A percentile compares a stretch with the other conserved stretches of the same genome.
Conservation (phyloP, 2,329 filamentous ascomycete species). For the Stemphylium vesicarium region DNA sequence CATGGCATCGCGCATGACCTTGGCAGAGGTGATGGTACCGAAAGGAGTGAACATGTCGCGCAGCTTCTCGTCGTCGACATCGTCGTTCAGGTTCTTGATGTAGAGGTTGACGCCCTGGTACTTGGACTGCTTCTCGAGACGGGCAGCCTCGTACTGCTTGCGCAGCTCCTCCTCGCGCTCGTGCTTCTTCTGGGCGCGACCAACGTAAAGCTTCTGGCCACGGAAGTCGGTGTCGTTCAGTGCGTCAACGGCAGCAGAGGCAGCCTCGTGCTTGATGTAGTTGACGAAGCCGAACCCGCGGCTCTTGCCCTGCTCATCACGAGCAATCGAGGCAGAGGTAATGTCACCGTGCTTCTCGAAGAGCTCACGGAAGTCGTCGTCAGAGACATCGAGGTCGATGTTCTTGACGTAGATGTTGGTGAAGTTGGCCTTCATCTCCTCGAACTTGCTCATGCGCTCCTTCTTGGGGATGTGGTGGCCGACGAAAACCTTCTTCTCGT, state of each 20-base stretch:
- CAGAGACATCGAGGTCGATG: slow-evolving; percentile 80
- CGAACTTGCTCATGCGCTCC: slow-evolving; percentile 99
- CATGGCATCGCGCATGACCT: slow-evolving; percentile 92
- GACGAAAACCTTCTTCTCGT: slow-evolving; percentile 99
- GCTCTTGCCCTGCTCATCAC: slow-evolving; percentile 88
- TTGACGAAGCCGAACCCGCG: slow-evolving; percentile 97
- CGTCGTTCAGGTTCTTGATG: slow-evolving; percentile 98
- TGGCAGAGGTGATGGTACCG: slow-evolving; percentile 95
- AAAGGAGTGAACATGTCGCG: slow-evolving; percentile 90
- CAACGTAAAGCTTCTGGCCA: slow-evolving; percentile 95
- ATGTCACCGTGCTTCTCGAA: slow-evolving; percentile 94
- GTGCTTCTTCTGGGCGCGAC: slow-evolving; percentile 99
- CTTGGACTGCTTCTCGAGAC: slow-evolving; percentile 97
- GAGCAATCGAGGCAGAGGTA: slow-evolving; percentile 92
- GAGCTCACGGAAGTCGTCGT: slow-evolving; percentile 92
- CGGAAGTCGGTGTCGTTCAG: slow-evolving; percentile 92
- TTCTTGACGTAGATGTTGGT: slow-evolving; percentile 99
- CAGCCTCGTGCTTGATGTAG: slow-evolving; percentile 89
- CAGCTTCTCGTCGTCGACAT: slow-evolving; percentile 97
- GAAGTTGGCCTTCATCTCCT: slow-evolving; percentile 99
- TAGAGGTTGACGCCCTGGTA: slow-evolving; percentile 99
- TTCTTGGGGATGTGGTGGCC: slow-evolving; percentile 99
- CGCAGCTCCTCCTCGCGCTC: slow-evolving; percentile 99
- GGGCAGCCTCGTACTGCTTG: slow-evolving; percentile 97
- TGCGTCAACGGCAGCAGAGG: slow-evolving; percentile 83